A percentile compares a stretch with the other conserved stretches of the same genome.
These are phyloP conservation scores for Calamus simplicifolius DNA, from an alignment of 176 grass and related monocot genomes.

Conservation along the genomic window DNA sequence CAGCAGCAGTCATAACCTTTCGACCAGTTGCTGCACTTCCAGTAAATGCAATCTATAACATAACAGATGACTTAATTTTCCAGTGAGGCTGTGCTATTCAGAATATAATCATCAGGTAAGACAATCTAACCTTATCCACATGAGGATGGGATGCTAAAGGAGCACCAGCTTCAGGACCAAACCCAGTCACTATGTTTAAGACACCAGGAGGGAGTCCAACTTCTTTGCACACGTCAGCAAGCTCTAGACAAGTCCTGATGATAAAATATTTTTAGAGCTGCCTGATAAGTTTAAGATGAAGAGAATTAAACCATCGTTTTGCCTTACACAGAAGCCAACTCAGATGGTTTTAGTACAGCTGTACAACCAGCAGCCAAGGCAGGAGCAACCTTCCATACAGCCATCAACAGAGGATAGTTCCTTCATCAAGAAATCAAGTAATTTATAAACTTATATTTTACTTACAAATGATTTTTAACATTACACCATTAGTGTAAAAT, in stretches of 20 bases:
- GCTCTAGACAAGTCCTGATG: conserved; percentile 94
- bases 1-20: conserved; percentile 87
- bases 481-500: too few species aligned
- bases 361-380: conserved; percentile 97
- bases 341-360: conserved; percentile 93
- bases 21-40: conserved; percentile 85
- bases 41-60: conserved; percentile 78
- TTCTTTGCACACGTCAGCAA: conserved; percentile 89
- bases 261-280: conserved; percentile 6
- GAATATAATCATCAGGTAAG: background rate
- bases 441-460: conserved; percentile 6
- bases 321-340: conserved; percentile 84
- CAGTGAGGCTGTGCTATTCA: background rate
- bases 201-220: conserved; percentile 84
- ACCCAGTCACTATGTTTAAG: conserved; percentile 80
- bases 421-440: conserved; percentile 24
- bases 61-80: conserved; percentile 19
- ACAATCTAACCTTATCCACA: conserved; percentile 65
- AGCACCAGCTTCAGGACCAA: conserved; percentile 91
- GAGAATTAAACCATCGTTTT: background rate
- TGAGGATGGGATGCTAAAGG: conserved; percentile 85
- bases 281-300: too few species aligned
- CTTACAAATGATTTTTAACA: too few species aligned
- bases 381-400: conserved; percentile 98
- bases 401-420: conserved; percentile 99